Conservation (phyloP, 2,329 filamentous ascomycete genomes). For the Huntiella bhutanensis region DNA sequence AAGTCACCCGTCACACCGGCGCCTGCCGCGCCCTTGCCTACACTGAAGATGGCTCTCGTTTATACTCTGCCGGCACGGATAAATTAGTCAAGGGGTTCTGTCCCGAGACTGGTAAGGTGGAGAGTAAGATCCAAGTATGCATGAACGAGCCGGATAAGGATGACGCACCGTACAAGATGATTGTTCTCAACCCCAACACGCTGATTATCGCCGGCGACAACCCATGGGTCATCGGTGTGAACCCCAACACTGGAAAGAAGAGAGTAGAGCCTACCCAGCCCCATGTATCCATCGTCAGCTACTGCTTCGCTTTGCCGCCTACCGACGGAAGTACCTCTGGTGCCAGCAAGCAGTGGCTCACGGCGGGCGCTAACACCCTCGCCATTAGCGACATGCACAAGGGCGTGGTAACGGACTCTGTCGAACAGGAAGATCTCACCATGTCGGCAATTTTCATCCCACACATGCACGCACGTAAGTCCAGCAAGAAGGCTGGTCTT, state of each 20-base stretch:
- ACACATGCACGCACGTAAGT: slow-evolving; percentile 49
- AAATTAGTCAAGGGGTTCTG: slow-evolving; percentile 39
- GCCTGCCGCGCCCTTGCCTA: slow-evolving; percentile 74
- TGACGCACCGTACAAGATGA: slow-evolving; percentile 58
- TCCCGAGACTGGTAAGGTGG: slow-evolving; percentile 44
- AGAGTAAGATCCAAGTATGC: slow-evolving; percentile 59
- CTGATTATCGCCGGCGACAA: slow-evolving; percentile 83
- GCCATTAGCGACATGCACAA: slow-evolving; percentile 76
- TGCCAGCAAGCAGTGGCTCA: slow-evolving; percentile 86
- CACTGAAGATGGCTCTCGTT: slow-evolving; percentile 54
- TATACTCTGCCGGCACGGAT: slow-evolving; percentile 47
- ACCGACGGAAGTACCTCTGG: slow-evolving; percentile 68
- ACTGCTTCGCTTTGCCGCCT: slow-evolving; percentile 64
- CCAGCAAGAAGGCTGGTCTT: slow-evolving; percentile 46
- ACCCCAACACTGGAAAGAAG: slow-evolving; percentile 37
- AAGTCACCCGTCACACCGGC: slow-evolving; percentile 77
- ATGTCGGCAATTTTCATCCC: slow-evolving; percentile 64
- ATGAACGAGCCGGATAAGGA: slow-evolving; percentile 22
- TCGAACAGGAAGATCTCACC: slow-evolving; percentile 88
- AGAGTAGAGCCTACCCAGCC: slow-evolving; percentile 38
- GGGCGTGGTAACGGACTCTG: slow-evolving; percentile 72
- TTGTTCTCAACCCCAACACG: slow-evolving; percentile 70
- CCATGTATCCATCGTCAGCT: slow-evolving; percentile 85
- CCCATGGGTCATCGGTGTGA: slow-evolving; percentile 71
- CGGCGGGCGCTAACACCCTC: slow-evolving; percentile 77